These are phyloP conservation scores for Cryptococcus sp. DNA, from an alignment of 1,284 basidiomycete genomes.

Conservation along the genomic window DNA sequence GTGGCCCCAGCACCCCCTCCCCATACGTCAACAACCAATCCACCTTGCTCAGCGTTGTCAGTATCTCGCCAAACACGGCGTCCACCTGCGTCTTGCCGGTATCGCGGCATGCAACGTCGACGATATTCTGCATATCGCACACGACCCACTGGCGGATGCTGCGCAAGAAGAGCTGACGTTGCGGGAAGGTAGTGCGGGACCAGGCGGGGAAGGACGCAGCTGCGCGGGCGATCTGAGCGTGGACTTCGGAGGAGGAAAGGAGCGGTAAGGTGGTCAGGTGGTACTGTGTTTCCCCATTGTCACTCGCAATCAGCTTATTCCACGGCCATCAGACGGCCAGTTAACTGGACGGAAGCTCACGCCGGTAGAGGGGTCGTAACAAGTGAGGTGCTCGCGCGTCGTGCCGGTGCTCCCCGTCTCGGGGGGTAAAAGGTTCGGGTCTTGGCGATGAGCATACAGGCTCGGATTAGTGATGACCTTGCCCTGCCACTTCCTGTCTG, in stretches of 20 bases:
- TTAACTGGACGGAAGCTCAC: constrained; percentile 55
- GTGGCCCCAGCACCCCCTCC: constrained; percentile 67
- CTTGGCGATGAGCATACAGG: constrained; percentile 30
- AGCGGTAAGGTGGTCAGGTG: constrained; percentile 54
- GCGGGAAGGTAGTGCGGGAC: constrained; percentile 67
- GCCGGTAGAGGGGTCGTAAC: constrained; percentile 85
- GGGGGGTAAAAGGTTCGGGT: constrained; percentile 30
- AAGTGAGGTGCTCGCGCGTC: constrained; percentile 71
- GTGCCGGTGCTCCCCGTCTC: constrained; percentile 45
- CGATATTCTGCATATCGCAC: constrained; percentile 68
- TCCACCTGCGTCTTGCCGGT: constrained; percentile 97
- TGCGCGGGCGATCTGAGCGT: constrained; percentile 65
- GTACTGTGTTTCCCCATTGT: constrained; percentile 22
- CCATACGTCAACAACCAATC: constrained; percentile 74
- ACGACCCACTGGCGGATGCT: constrained; percentile 88
- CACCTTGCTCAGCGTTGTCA: constrained; percentile 83
- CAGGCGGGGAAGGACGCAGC: constrained; percentile 66
- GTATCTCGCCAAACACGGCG: constrained; percentile 81
- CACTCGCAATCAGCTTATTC: background rate
- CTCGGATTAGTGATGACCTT: constrained; percentile 25
- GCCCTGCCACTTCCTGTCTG: constrained; percentile 28
- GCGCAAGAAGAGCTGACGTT: constrained; percentile 73
- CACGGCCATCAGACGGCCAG: background rate
- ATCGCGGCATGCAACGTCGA: constrained; percentile 86
- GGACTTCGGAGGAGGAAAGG: constrained; percentile 65